Evolutionary conservation across 306 rosid genomes (phyloP).

Genomic region (Malus fusca): DNA sequence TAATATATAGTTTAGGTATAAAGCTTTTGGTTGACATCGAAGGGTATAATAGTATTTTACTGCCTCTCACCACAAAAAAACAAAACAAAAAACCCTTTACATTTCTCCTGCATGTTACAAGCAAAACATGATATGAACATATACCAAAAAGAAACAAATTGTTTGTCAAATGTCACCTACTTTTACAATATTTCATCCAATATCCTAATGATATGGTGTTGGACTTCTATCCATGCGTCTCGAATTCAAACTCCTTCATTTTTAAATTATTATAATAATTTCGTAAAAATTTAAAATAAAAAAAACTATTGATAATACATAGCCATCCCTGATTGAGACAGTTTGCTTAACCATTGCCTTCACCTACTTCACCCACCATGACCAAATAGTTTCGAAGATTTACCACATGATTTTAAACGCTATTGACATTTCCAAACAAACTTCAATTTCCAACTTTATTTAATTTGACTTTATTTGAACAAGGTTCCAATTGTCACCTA

Average conservation of each 20-base stretch:
- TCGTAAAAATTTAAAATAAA: too few relatives aligned
- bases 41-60: not conserved
- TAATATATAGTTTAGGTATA: too few relatives aligned
- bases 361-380: not conserved
- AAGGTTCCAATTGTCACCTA: not conserved
- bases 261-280: too few relatives aligned
- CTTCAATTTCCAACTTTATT: not conserved
- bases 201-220: accelerated
- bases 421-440: not conserved
- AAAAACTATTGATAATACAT: not conserved
- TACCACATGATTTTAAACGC: not conserved
- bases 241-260: too few relatives aligned
- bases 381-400: not conserved
- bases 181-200: not conserved
- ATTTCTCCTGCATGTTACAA: not conserved
- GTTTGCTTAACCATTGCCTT: not conserved
- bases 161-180: not conserved
- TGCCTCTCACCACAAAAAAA: not conserved
- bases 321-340: not conserved
- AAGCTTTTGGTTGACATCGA: too few relatives aligned
- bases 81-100: too few relatives aligned
- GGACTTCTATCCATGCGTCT: accelerated
- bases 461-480: not conserved
- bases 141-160: not conserved
- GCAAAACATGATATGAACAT: not conserved